Evolutionary conservation across 495 filamentous ascomycete species (phyloP).

Genomic region (Hypoxylon fuscum): DNA sequence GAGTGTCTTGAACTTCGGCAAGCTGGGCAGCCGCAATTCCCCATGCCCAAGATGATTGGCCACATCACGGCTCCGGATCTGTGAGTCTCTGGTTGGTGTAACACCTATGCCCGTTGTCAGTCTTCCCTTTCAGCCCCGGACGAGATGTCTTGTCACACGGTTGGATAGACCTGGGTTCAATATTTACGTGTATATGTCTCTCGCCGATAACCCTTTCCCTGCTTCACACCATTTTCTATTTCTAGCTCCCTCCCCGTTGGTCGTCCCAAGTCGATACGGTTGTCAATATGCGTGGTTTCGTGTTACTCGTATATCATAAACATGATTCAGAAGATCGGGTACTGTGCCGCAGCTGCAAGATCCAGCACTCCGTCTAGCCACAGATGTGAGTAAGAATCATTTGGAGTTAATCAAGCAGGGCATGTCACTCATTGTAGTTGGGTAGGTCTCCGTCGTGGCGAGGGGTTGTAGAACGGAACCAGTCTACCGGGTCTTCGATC

Average conservation of each 20-base stretch:
- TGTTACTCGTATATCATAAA: slow-evolving; percentile 9
- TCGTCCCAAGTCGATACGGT: background rate
- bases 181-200: slow-evolving; percentile 35
- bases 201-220: slow-evolving; percentile 23
- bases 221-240: slow-evolving; percentile 37
- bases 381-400: slow-evolving; percentile 4
- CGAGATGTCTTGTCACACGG: slow-evolving; percentile 29
- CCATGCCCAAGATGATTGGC: slow-evolving; percentile 30
- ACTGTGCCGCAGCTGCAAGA: slow-evolving; percentile 22
- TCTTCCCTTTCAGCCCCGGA: slow-evolving; percentile 17
- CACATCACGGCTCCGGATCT: slow-evolving; percentile 26
- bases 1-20: slow-evolving; percentile 40
- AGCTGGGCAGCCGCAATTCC: slow-evolving; percentile 37
- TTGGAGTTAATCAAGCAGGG: slow-evolving; percentile 1
- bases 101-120: slow-evolving; percentile 26
- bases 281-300: slow-evolving; percentile 35
- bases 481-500: slow-evolving; percentile 26
- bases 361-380: slow-evolving; percentile 15
- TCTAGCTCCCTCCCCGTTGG: slow-evolving; percentile 16
- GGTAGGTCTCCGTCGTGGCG: slow-evolving; percentile 8
- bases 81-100: slow-evolving; percentile 36
- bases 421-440: slow-evolving; percentile 4
- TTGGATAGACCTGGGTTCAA: slow-evolving; percentile 28
- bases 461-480: slow-evolving; percentile 29
- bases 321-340: slow-evolving; percentile 31